Evolutionary conservation across 768 basidiomycete species (phyloP).

Genomic region (Auricularia sp.): DNA sequence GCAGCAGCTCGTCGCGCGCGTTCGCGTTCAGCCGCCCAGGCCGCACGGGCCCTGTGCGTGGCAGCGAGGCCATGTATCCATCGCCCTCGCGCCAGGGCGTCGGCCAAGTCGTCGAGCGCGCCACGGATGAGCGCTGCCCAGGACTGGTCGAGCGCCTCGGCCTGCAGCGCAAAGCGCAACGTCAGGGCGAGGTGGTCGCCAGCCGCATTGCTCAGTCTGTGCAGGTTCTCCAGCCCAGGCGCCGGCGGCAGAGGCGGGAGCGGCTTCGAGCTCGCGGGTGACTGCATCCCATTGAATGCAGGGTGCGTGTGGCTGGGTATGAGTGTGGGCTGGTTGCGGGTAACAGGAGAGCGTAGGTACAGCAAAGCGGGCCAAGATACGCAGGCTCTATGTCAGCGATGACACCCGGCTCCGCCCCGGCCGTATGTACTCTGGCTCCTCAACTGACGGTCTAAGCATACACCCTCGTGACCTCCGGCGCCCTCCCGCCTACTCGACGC

Average conservation of each 20-base stretch:
- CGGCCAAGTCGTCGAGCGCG: conserved; percentile 38
- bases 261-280: neutral
- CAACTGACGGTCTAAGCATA: neutral
- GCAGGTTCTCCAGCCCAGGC: neutral
- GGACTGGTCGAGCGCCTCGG: conserved; percentile 10
- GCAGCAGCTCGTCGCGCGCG: conserved; percentile 14
- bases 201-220: conserved; percentile 16
- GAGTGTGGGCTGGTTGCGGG: neutral
- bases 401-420: neutral
- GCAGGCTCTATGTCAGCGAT: neutral
- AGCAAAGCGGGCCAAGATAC: too few species aligned
- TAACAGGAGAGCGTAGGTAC: too few species aligned
- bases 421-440: too few species aligned
- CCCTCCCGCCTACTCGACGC: neutral
- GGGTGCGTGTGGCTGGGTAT: neutral
- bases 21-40: conserved; percentile 15
- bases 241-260: neutral
- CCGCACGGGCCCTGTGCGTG: conserved; percentile 19
- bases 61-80: conserved; percentile 41
- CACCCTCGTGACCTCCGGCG: neutral
- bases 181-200: conserved; percentile 20
- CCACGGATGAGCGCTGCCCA: conserved; percentile 40
- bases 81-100: conserved; percentile 28
- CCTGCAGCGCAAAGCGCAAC: conserved; percentile 17
- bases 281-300: conserved; percentile 3